Evolutionary conservation across 176 grass and related monocot species (phyloP).

Genomic region (Juncus effusus): DNA sequence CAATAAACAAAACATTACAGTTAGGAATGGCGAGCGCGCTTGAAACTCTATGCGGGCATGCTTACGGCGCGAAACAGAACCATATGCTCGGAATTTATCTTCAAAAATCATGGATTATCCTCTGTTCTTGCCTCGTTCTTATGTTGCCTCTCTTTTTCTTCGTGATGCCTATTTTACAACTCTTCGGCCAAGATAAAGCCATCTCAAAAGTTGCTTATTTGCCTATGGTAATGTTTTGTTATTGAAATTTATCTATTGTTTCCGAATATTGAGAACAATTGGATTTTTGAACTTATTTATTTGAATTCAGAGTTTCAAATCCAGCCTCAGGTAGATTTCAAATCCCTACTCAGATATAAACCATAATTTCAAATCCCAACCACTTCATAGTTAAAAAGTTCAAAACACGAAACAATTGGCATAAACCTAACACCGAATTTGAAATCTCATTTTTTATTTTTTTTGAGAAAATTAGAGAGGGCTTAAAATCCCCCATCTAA

Average conservation of each 20-base stretch:
- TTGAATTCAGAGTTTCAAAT: too few species aligned
- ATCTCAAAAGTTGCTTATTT: slow-evolving; percentile 10
- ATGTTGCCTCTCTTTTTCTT: slow-evolving; percentile 26
- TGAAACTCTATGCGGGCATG: slow-evolving; percentile 11
- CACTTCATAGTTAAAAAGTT: too few species aligned
- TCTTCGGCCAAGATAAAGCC: slow-evolving; percentile 28
- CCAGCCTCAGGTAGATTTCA: too few species aligned
- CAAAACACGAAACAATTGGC: too few species aligned
- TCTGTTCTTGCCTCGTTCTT: neutral
- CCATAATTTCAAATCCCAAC: too few species aligned
- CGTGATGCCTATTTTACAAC: slow-evolving; percentile 14
- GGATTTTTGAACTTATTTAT: too few species aligned
- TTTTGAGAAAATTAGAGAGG: too few species aligned
- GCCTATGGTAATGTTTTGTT: slow-evolving; percentile 23
- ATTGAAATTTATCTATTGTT: too few species aligned
- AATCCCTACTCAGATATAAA: too few species aligned
- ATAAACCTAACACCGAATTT: too few species aligned
- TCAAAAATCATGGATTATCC: slow-evolving; percentile 34
- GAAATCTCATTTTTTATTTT: neutral
- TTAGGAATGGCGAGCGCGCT: slow-evolving; percentile 14
- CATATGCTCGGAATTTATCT: slow-evolving; percentile 20
- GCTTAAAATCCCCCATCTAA: too few species aligned
- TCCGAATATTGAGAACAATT: too few species aligned
- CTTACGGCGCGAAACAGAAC: slow-evolving; percentile 2
- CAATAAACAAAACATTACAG: neutral